Conservation (phyloP, 805 yeast species). For the Lipomyces kockii region DNA sequence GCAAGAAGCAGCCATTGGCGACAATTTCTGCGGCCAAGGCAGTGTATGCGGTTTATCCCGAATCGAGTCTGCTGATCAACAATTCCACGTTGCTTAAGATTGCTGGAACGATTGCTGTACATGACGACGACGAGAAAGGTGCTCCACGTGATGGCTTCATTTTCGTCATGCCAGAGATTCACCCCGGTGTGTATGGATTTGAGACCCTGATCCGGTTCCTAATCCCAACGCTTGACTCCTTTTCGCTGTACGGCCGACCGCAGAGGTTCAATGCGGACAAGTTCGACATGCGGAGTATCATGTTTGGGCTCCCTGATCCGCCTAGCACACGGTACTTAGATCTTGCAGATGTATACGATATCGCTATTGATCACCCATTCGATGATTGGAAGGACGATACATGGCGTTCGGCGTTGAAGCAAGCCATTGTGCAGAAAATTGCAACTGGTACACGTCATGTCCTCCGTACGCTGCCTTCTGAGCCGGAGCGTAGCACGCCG, state of each 20-base stretch:
- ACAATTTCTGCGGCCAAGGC: constrained; percentile 69
- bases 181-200: constrained; percentile 79
- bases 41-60: constrained; percentile 91
- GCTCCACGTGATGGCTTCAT: constrained; percentile 62
- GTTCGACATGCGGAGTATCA: constrained; percentile 62
- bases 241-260: constrained; percentile 82
- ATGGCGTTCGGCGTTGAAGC: constrained; percentile 64
- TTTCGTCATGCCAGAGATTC: constrained; percentile 82
- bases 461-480: constrained; percentile 33
- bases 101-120: constrained; percentile 61
- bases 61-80: constrained; percentile 77
- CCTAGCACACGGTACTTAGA: constrained; percentile 77
- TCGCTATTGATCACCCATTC: constrained; percentile 49
- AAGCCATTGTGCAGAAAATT: constrained; percentile 58
- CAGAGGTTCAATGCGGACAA: constrained; percentile 74
- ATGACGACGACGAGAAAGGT: constrained; percentile 37
- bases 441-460: constrained; percentile 45
- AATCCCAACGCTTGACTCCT: constrained; percentile 75
- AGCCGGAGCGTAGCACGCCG: constrained; percentile 30
- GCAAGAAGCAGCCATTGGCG: constrained; percentile 75
- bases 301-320: constrained; percentile 82
- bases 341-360: constrained; percentile 54
- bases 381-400: constrained; percentile 60
- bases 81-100: constrained; percentile 85
- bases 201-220: constrained; percentile 84